phyloP scores from a whole-genome alignment of 345 rosid species.

The Erucastrum elatum region DNA sequence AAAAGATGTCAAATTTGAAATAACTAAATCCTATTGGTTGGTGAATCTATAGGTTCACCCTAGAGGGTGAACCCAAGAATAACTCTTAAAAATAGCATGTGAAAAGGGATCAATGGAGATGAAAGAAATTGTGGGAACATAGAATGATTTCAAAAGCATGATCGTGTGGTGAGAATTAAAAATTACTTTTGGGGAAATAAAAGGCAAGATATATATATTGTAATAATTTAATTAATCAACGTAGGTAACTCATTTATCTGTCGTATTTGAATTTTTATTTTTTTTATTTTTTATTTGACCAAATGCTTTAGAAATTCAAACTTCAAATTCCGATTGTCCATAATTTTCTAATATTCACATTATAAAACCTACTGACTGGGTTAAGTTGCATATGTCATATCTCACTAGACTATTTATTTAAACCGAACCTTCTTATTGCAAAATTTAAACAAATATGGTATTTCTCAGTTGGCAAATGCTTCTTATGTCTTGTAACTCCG shows the following conservation, averaged over 20 bases:
- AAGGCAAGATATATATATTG: slow-evolving; percentile 11
- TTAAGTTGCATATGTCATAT: neutral
- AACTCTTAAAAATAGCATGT: no score
- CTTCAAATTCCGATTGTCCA: no score
- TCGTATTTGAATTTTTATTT: neutral
- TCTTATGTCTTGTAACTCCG: neutral
- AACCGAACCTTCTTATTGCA: neutral
- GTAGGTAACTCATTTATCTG: neutral
- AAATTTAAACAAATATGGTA: neutral
- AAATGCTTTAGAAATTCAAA: no score
- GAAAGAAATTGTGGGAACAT: slow-evolving; percentile 16
- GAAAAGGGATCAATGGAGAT: no score
- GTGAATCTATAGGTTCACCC: no score
- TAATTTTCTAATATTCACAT: neutral
- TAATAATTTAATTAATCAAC: neutral
- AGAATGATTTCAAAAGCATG: slow-evolving; percentile 30
- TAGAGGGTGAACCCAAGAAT: no score
- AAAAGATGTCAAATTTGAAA: no score
- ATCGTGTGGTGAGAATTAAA: slow-evolving; percentile 32
- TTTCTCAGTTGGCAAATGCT: neutral
- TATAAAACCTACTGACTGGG: neutral
- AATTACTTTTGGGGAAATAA: slow-evolving; percentile 18
- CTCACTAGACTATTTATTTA: neutral
- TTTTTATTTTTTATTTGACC: no score
- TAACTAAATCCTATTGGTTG: no score